A percentile compares a stretch with the other conserved stretches of the same genome.
These are phyloP conservation scores for Spongospora subterranea DNA, from an alignment of 208 protist species.

Conservation along the genomic window DNA sequence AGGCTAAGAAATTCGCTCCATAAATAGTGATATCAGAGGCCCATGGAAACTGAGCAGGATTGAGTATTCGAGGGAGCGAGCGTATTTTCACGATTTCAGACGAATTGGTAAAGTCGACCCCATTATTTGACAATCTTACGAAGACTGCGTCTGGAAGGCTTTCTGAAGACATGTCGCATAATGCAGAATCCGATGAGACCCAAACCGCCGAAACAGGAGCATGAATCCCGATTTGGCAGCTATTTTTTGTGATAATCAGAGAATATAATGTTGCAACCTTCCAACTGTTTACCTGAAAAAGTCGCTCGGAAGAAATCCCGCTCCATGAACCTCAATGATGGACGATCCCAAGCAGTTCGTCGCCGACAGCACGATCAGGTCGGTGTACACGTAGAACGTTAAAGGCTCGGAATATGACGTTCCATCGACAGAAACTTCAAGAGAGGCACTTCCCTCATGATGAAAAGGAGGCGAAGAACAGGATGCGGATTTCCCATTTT, in stretches of 20 bases:
- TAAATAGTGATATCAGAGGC: constrained; percentile 15
- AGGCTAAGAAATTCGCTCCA: not conserved
- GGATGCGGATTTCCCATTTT: not conserved
- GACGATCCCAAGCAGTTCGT: not conserved
- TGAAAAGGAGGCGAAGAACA: not conserved
- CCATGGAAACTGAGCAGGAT: constrained; percentile 4
- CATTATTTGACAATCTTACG: constrained; percentile 24
- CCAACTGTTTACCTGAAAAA: not conserved
- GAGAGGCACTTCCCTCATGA: not conserved
- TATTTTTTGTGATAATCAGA: constrained; percentile 48
- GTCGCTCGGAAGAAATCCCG: not conserved
- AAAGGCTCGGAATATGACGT: not conserved
- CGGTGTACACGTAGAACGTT: not conserved
- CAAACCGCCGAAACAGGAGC: not conserved
- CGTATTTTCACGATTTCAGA: not conserved
- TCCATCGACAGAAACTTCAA: constrained; percentile 11
- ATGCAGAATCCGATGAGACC: not conserved
- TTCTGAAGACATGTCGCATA: not conserved
- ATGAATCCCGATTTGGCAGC: not conserved
- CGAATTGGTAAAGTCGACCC: not conserved
- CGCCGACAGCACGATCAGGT: not conserved
- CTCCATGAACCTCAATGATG: not conserved
- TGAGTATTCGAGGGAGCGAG: not conserved
- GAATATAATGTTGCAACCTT: not conserved
- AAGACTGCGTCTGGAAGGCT: not conserved